Evolutionary conservation across 495 filamentous ascomycete species (phyloP).

Genomic region (Cudoniella acicularis): DNA sequence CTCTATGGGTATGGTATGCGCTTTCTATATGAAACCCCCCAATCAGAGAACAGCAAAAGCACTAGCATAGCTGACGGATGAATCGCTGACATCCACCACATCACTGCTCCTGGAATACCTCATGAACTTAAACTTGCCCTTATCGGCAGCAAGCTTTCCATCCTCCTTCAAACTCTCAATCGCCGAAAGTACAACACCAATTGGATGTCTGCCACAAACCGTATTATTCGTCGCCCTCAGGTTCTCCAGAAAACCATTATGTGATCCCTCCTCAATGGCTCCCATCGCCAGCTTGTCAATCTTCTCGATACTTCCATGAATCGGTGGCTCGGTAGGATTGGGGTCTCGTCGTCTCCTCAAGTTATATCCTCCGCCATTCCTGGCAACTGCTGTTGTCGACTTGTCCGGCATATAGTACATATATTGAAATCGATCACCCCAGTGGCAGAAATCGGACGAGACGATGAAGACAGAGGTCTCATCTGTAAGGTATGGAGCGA

Average conservation of each 20-base stretch:
- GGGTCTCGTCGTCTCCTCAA: constrained; percentile 37
- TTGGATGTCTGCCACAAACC: constrained; percentile 93
- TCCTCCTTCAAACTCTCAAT: constrained; percentile 56
- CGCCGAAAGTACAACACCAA: constrained; percentile 89
- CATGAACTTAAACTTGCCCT: constrained; percentile 70
- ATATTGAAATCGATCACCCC: constrained; percentile 85
- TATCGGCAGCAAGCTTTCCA: constrained; percentile 19
- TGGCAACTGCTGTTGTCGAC: constrained; percentile 4
- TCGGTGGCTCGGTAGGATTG: constrained; percentile 50
- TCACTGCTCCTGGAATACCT: constrained; percentile 88
- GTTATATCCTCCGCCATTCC: constrained; percentile 28
- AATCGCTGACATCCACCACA: constrained; percentile 65
- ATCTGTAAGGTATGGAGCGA: constrained; percentile 79
- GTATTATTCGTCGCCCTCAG: constrained; percentile 79
- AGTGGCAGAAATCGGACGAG: constrained; percentile 95
- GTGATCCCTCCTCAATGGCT: constrained; percentile 70
- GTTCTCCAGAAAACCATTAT: constrained; percentile 63
- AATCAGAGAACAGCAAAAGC: constrained; percentile 59
- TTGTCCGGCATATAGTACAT: constrained; percentile 63
- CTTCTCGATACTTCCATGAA: constrained; percentile 79
- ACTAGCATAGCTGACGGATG: constrained; percentile 92
- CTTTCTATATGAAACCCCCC: not conserved
- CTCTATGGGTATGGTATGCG: not conserved
- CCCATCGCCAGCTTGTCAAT: constrained; percentile 81
- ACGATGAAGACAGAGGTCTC: constrained; percentile 78